Conservation (phyloP, 768 basidiomycete species). For the Mycena filopes region DNA sequence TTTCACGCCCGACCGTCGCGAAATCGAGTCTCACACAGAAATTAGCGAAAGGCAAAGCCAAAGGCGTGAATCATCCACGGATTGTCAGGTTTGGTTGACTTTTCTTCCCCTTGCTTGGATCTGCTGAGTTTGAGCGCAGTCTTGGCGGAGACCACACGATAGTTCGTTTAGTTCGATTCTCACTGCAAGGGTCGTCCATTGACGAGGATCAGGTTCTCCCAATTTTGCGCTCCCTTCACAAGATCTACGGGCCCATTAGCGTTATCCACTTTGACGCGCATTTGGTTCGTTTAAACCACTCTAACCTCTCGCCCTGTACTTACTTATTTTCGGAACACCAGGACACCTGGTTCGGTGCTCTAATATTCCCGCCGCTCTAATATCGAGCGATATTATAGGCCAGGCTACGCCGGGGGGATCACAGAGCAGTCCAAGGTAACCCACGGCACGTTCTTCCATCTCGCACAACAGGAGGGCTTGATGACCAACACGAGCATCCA, state of each 20-base stretch:
- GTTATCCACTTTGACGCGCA: conserved; percentile 87
- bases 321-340: conserved; percentile 45
- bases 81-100: conserved; percentile 64
- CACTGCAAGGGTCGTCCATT: conserved; percentile 48
- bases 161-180: conserved; percentile 48
- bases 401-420: conserved; percentile 64
- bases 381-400: conserved; percentile 56
- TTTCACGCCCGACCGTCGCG: conserved; percentile 62
- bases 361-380: background rate
- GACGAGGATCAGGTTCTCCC: conserved; percentile 66
- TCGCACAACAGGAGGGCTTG: conserved; percentile 82
- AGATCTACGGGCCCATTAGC: conserved; percentile 77
- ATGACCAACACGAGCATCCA: conserved; percentile 84
- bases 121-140: conserved; percentile 45
- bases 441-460: conserved; percentile 88
- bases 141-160: conserved; percentile 93
- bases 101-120: conserved; percentile 6
- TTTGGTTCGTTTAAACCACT: conserved; percentile 61
- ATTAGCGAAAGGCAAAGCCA: conserved; percentile 66
- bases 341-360: conserved; percentile 55
- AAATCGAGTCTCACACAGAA: conserved; percentile 49
- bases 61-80: conserved; percentile 75
- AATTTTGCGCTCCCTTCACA: conserved; percentile 82
- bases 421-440: conserved; percentile 76
- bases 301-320: conserved; percentile 48